Conservation (phyloP, 2,329 filamentous ascomycete genomes). For the Botryotinia globosa region DNA sequence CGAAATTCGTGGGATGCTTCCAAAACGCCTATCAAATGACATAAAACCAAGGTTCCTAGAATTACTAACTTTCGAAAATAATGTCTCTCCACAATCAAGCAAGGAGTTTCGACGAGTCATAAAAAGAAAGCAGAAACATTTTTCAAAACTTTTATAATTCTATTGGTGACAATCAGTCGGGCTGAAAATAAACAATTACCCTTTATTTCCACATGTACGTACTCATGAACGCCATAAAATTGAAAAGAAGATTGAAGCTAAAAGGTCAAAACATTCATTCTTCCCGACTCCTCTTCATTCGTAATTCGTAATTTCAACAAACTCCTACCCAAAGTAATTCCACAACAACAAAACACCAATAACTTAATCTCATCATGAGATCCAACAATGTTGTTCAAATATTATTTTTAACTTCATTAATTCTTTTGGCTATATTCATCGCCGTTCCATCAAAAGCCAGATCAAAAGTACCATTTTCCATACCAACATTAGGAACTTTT, state of each 20-base stretch:
- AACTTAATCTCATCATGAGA: not conserved
- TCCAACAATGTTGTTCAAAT: slow-evolving; percentile 6
- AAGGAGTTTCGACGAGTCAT: not conserved
- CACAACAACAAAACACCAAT: not conserved
- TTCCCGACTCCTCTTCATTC: not conserved
- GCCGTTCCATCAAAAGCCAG: not conserved
- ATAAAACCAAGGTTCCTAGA: not conserved
- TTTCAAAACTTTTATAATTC: not conserved
- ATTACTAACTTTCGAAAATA: not conserved
- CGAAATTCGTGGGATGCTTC: not conserved
- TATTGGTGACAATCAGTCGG: not conserved
- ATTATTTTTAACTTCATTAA: not conserved
- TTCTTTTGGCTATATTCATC: slow-evolving; percentile 2
- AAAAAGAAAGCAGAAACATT: not conserved
- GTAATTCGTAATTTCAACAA: not conserved
- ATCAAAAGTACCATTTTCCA: not conserved
- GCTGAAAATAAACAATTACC: not conserved
- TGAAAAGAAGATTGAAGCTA: not conserved
- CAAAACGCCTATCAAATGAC: not conserved
- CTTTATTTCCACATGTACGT: slow-evolving; percentile 8
- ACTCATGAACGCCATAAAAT: not conserved
- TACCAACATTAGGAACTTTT: not conserved
- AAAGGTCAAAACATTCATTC: not conserved
- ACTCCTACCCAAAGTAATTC: not conserved
- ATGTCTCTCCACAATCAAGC: not conserved